These are phyloP conservation scores for Pichia pseudocactophila DNA, from an alignment of 805 yeast species.

Conservation along the genomic window DNA sequence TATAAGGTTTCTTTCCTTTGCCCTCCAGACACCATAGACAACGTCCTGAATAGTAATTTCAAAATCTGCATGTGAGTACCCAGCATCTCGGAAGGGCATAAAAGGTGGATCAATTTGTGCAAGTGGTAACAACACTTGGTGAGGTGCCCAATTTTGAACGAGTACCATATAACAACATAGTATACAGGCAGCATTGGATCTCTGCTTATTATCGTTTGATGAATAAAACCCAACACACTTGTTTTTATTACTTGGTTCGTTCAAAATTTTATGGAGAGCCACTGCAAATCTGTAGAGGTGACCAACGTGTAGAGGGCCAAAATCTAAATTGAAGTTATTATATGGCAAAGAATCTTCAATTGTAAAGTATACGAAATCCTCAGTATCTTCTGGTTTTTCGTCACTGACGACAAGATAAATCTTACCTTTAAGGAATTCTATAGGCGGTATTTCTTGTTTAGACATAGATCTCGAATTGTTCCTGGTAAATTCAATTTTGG, in stretches of 20 bases:
- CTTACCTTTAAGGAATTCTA: constrained; percentile 42
- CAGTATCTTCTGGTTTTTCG: constrained; percentile 65
- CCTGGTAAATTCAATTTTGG: too few relatives aligned
- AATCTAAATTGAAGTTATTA: constrained; percentile 91
- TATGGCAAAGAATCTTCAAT: constrained; percentile 89
- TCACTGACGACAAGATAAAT: constrained; percentile 90
- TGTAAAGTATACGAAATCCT: constrained; percentile 73
- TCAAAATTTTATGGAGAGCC: constrained; percentile 80
- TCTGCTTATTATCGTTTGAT: constrained; percentile 64
- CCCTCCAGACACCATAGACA: constrained; percentile 95
- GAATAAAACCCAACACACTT: constrained; percentile 91
- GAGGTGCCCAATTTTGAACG: constrained; percentile 97
- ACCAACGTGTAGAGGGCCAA: constrained; percentile 93
- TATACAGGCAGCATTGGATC: constrained; percentile 93
- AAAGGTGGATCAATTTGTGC: constrained; percentile 89
- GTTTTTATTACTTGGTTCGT: constrained; percentile 73
- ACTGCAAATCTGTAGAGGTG: constrained; percentile 93
- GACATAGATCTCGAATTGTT: too few relatives aligned
- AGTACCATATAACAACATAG: constrained; percentile 90
- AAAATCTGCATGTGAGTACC: constrained; percentile 91
- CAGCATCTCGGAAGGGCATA: constrained; percentile 95
- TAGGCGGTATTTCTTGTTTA: constrained; percentile 18
- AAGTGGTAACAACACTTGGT: constrained; percentile 90
- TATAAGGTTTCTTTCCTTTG: constrained; percentile 83
- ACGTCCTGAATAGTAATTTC: constrained; percentile 90